Evolutionary conservation across 2,329 filamentous ascomycete species (phyloP).

Genomic region (Colletotrichum sp.): DNA sequence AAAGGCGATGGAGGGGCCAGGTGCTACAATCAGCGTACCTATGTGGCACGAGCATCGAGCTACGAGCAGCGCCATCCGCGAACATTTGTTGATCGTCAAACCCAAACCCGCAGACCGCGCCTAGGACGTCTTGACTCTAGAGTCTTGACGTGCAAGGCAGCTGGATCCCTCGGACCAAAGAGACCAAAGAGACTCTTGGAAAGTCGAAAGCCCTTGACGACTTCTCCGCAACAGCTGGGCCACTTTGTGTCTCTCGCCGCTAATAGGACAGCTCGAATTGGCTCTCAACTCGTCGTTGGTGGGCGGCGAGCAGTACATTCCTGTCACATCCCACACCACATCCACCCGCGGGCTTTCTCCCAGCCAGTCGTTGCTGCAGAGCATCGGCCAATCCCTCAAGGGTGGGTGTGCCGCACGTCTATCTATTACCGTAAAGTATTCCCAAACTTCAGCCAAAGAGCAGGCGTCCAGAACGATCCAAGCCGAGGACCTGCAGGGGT

Average conservation of each 20-base stretch:
- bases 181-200: neutral
- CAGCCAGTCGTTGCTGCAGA: slow-evolving; percentile 5
- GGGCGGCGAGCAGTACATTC: neutral
- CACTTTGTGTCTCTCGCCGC: neutral
- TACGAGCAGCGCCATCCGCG: neutral
- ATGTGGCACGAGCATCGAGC: slow-evolving; percentile 3
- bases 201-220: neutral
- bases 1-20: neutral
- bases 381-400: neutral
- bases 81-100: neutral
- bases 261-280: neutral
- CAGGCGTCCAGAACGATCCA: neutral
- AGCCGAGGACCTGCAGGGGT: slow-evolving; percentile 9
- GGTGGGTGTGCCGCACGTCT: neutral
- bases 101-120: neutral
- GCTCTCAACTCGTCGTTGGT: neutral
- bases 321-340: neutral
- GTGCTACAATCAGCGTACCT: neutral
- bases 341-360: neutral
- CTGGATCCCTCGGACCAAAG: neutral
- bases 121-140: neutral
- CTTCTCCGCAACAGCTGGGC: neutral
- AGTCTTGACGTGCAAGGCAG: neutral
- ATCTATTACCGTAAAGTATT: neutral
- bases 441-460: slow-evolving; percentile 5